phyloP scores from a whole-genome alignment of 371 early-diverging fungal species.

The Smittium mucronatum region DNA sequence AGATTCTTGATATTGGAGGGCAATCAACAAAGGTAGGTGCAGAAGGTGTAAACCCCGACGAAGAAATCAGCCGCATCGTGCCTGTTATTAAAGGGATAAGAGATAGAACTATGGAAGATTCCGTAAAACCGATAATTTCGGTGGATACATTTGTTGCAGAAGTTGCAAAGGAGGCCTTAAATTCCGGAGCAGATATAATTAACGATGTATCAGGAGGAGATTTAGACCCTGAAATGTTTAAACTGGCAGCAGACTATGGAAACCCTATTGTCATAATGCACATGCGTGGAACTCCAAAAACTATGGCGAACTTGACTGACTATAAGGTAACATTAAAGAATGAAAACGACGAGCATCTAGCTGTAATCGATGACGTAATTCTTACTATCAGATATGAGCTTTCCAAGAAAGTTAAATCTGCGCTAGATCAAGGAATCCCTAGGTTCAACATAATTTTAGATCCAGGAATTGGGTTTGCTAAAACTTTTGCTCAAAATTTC shows the following conservation, averaged over 20 bases:
- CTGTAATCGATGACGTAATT: constrained; percentile 40
- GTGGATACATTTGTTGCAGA: constrained; percentile 82
- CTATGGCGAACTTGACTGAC: constrained; percentile 66
- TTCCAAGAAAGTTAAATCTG: constrained; percentile 45
- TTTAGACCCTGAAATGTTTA: constrained; percentile 67
- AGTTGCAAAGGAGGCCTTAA: constrained; percentile 71
- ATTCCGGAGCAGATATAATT: constrained; percentile 78
- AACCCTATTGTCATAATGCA: constrained; percentile 94
- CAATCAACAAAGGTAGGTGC: constrained; percentile 83
- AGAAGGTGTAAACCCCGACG: constrained; percentile 52
- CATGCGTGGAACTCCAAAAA: constrained; percentile 85
- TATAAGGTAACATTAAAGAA: constrained; percentile 37
- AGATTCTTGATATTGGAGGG: constrained; percentile 93
- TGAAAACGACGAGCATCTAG: constrained; percentile 3
- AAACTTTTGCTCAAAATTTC: constrained; percentile 72
- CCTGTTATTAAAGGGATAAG: constrained; percentile 75
- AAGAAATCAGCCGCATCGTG: constrained; percentile 65
- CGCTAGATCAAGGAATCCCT: constrained; percentile 63
- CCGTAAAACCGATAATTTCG: constrained; percentile 61
- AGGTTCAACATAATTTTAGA: constrained; percentile 95
- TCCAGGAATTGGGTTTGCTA: constrained; percentile 96
- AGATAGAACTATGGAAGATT: neutral
- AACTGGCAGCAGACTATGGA: constrained; percentile 55
- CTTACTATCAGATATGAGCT: constrained; percentile 56
- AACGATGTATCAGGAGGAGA: constrained; percentile 91